A percentile compares a stretch with the other conserved stretches of the same genome.
phyloP scores from a whole-genome alignment of 345 rosid species.

The Atalantia buxifolia region DNA sequence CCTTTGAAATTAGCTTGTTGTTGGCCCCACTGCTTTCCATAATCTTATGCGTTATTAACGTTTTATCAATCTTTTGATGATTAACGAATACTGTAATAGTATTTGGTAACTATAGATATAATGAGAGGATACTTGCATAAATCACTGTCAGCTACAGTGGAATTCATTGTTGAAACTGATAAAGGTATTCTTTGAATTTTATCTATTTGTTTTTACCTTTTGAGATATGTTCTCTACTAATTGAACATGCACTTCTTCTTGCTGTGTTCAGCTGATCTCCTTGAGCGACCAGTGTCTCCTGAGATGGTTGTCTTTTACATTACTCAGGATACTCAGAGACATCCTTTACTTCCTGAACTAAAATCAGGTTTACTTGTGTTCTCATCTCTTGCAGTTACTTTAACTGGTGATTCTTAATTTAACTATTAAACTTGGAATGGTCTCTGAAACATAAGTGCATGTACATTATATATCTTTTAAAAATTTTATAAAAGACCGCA shows the following conservation, averaged over 20 bases:
- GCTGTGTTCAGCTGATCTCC: conserved; percentile 58
- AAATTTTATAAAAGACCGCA: neutral
- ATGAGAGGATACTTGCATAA: conserved; percentile 74
- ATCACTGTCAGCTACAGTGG: conserved; percentile 62
- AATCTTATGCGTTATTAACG: neutral
- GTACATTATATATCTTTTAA: neutral
- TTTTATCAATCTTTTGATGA: conserved; percentile 11
- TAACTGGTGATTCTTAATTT: neutral
- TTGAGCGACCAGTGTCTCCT: conserved; percentile 60
- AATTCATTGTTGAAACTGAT: conserved; percentile 75
- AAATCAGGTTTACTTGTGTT: conserved; percentile 52
- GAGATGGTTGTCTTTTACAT: conserved; percentile 82
- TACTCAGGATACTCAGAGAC: conserved; percentile 90
- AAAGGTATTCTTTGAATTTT: conserved; percentile 39
- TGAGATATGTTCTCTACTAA: neutral
- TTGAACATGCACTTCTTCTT: conserved; percentile 13
- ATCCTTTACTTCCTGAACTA: conserved; percentile 79
- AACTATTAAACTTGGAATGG: neutral
- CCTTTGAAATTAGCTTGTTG: neutral
- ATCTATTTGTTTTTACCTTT: neutral
- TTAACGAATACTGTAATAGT: conserved; percentile 56
- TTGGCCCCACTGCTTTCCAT: neutral
- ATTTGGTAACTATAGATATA: conserved; percentile 74
- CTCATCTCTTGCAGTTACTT: neutral
- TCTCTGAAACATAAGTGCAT: neutral